Percentiles rank a stretch among this genome's conserved stretches.
phyloP scores from a whole-genome alignment of 371 early-diverging fungal species.

The Mucor indicus region DNA sequence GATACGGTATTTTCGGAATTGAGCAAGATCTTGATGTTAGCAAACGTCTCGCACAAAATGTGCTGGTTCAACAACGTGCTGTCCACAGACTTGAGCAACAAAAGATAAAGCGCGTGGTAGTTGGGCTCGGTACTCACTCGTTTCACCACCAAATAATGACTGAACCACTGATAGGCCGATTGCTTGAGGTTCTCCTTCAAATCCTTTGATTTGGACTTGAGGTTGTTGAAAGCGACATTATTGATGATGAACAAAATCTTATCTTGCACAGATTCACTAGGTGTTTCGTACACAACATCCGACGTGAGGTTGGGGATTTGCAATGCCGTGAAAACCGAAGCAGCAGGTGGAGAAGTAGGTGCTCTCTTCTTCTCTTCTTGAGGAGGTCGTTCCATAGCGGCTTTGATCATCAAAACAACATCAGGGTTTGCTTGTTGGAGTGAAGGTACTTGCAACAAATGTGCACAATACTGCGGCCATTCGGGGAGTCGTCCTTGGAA shows the following conservation, averaged over 20 bases:
- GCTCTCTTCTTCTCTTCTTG: slow-evolving; percentile 3
- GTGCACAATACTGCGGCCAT: slow-evolving; percentile 87
- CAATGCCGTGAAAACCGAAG: no score
- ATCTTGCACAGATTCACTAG: slow-evolving; percentile 79
- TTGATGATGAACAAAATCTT: slow-evolving; percentile 96
- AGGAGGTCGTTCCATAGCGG: slow-evolving; percentile 32
- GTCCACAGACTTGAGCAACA: slow-evolving; percentile 71
- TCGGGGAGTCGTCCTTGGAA: slow-evolving; percentile 81
- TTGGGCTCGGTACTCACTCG: slow-evolving; percentile 95
- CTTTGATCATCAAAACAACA: slow-evolving; percentile 53
- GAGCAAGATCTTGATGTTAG: slow-evolving; percentile 81
- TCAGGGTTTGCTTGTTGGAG: slow-evolving; percentile 79
- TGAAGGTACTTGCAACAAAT: slow-evolving; percentile 76
- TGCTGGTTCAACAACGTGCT: slow-evolving; percentile 60
- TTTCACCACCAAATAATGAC: slow-evolving; percentile 89
- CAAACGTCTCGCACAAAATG: slow-evolving; percentile 86
- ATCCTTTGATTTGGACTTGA: slow-evolving; percentile 80
- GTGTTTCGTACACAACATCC: slow-evolving; percentile 53
- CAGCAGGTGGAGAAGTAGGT: background rate
- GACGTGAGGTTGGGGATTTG: background rate
- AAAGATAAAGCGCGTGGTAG: slow-evolving; percentile 84
- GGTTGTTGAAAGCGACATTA: slow-evolving; percentile 86
- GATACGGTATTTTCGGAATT: slow-evolving; percentile 92
- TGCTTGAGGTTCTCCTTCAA: slow-evolving; percentile 69
- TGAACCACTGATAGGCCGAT: slow-evolving; percentile 83